Conservation (phyloP, 768 basidiomycete genomes). For the Leucosporidium scottii region DNA sequence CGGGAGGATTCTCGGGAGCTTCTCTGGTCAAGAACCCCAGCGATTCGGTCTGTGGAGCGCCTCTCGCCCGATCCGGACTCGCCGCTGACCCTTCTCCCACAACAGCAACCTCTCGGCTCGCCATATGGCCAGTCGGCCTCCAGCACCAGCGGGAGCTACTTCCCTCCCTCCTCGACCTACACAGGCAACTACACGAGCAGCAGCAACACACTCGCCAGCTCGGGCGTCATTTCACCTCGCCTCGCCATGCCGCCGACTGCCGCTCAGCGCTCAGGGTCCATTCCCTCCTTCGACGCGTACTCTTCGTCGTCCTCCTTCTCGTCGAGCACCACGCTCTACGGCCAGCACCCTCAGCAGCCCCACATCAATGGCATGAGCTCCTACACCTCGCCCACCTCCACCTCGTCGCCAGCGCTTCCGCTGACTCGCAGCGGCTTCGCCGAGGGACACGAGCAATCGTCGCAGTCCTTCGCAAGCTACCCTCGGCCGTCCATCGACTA, state of each 20-base stretch:
- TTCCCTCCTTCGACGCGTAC: constrained; percentile 17
- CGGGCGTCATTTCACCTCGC: constrained; percentile 19
- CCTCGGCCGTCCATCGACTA: constrained; percentile 25
- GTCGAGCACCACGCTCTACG: not conserved
- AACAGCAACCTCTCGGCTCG: too few species aligned
- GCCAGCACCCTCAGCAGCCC: constrained; percentile 5
- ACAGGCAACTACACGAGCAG: not conserved
- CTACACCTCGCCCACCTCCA: not conserved
- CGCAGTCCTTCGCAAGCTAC: not conserved
- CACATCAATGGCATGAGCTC: constrained; percentile 4
- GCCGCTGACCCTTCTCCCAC: too few species aligned
- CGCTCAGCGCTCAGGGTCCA: constrained; percentile 12
- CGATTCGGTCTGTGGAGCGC: too few species aligned
- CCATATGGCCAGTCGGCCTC: too few species aligned
- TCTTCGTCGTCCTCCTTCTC: not conserved
- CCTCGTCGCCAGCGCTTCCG: not conserved
- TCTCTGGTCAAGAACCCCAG: too few species aligned
- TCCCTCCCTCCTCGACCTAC: not conserved
- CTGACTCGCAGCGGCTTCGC: constrained; percentile 8
- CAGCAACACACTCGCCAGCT: not conserved
- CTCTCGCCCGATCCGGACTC: too few species aligned
- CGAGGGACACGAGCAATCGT: not conserved
- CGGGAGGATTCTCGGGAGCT: too few species aligned
- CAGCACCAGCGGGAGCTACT: not conserved
- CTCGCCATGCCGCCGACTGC: constrained; percentile 29